Evolutionary conservation across 257 asterid species (phyloP).

Genomic region (Leptodermis oblonga): DNA sequence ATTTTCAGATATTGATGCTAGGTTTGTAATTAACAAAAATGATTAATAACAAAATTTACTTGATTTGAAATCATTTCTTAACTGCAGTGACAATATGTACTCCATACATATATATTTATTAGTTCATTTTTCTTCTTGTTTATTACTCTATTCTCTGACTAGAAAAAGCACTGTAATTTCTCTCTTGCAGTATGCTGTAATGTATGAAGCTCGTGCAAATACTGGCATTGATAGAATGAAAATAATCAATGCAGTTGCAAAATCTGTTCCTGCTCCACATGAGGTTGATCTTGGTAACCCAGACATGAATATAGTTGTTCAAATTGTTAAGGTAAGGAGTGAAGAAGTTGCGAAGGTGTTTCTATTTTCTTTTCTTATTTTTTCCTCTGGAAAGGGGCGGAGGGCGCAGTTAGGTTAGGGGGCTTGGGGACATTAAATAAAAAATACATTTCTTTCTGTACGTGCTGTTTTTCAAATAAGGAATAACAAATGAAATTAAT

Average conservation of each 20-base stretch:
- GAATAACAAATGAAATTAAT: background rate
- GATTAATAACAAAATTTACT: background rate
- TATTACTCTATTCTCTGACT: background rate
- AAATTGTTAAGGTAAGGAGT: conserved; percentile 70
- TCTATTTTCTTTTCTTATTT: background rate
- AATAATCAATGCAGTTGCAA: conserved; percentile 79
- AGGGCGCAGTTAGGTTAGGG: background rate
- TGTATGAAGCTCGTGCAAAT: conserved; percentile 93
- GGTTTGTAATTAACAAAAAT: background rate
- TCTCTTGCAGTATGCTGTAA: conserved; percentile 66
- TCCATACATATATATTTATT: background rate
- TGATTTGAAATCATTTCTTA: background rate
- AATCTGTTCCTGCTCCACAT: conserved; percentile 68
- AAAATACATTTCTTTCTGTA: background rate
- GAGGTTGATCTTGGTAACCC: conserved; percentile 88
- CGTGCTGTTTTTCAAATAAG: background rate
- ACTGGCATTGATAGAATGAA: conserved; percentile 75
- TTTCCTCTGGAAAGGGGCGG: too few species aligned
- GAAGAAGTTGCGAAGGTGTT: background rate
- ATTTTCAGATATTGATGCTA: background rate
- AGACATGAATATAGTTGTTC: conserved; percentile 70
- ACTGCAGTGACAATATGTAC: background rate
- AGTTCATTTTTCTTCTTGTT: background rate
- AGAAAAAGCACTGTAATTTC: conserved; percentile 4
- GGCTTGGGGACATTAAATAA: background rate